Evolutionary conservation across 352 stramenopile genomes (phyloP).

Genomic region (Pythium plurisporium): DNA sequence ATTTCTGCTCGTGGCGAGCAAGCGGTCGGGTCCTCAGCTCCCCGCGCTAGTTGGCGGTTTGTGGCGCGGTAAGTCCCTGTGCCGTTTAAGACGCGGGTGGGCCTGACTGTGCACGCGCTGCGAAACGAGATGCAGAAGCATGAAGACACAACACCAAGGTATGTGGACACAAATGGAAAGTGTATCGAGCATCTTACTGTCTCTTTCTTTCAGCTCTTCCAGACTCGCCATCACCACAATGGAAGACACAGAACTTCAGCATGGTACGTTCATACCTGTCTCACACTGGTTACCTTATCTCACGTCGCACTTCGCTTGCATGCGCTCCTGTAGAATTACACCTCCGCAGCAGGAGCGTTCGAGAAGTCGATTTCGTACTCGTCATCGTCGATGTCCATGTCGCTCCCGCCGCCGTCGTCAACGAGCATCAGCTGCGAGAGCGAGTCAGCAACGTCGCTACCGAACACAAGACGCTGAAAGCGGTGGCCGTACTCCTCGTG

Average conservation of each 20-base stretch:
- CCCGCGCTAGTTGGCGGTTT: not conserved
- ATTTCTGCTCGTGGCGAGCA: not conserved
- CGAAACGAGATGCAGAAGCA: not conserved
- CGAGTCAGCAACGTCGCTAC: not conserved
- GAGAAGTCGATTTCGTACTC: not conserved
- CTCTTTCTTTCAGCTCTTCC: not conserved
- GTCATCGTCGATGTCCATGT: constrained; percentile 3
- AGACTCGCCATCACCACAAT: not conserved
- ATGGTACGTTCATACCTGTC: not conserved
- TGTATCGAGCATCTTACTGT: constrained; percentile 2
- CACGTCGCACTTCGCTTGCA: not conserved
- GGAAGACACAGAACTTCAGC: not conserved
- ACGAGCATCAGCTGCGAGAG: not conserved
- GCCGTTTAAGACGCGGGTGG: constrained; percentile 3
- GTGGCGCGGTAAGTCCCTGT: not conserved
- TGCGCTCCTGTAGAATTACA: not conserved
- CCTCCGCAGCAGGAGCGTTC: not conserved
- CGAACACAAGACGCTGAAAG: constrained; percentile 1
- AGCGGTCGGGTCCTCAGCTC: not conserved
- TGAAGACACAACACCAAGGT: not conserved
- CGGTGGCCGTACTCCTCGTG: not conserved
- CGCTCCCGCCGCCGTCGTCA: not conserved
- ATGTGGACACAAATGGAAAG: not conserved
- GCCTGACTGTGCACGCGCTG: not conserved
- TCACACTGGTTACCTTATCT: not conserved